A percentile compares a stretch with the other conserved stretches of the same genome.
Conservation (phyloP, 1,139 yeast genomes). For the Candida tropicalis region DNA sequence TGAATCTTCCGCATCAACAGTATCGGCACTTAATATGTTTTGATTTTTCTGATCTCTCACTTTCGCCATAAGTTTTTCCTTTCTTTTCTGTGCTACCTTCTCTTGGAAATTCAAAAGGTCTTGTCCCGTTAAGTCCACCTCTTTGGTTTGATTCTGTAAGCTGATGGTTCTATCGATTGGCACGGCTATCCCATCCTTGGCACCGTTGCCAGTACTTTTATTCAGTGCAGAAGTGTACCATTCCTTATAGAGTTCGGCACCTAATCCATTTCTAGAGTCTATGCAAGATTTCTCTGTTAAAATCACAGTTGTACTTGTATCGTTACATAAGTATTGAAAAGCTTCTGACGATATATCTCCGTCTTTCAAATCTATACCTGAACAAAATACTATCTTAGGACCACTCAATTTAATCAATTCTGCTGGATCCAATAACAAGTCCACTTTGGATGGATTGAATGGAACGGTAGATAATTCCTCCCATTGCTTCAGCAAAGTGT, state of each 20-base stretch:
- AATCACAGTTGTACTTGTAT: conserved; percentile 68
- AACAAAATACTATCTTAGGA: conserved; percentile 81
- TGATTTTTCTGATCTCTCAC: conserved; percentile 60
- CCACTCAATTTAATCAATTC: conserved; percentile 63
- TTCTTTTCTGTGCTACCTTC: conserved; percentile 43
- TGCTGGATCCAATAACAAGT: conserved; percentile 55
- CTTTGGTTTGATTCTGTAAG: conserved; percentile 40
- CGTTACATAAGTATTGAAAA: conserved; percentile 60
- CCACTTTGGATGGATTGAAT: conserved; percentile 66
- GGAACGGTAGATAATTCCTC: conserved; percentile 55
- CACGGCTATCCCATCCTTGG: conserved; percentile 61
- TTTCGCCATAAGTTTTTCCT: conserved; percentile 50
- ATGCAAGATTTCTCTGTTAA: conserved; percentile 62
- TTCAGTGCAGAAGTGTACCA: conserved; percentile 54
- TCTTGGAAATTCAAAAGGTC: conserved; percentile 54
- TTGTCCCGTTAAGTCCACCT: conserved; percentile 51
- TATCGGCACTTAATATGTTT: conserved; percentile 51
- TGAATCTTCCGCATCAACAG: conserved; percentile 38
- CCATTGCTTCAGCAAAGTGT: conserved; percentile 79
- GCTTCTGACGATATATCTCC: conserved; percentile 67
- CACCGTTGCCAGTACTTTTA: conserved; percentile 38
- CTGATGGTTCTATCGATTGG: conserved; percentile 46
- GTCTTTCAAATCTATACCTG: conserved; percentile 67
- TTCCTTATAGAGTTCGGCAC: conserved; percentile 46
- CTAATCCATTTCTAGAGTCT: conserved; percentile 19